Base-by-base conservation (phyloP, 495 filamentous ascomycete species). In the Aspergillus heteromorphus region DNA sequence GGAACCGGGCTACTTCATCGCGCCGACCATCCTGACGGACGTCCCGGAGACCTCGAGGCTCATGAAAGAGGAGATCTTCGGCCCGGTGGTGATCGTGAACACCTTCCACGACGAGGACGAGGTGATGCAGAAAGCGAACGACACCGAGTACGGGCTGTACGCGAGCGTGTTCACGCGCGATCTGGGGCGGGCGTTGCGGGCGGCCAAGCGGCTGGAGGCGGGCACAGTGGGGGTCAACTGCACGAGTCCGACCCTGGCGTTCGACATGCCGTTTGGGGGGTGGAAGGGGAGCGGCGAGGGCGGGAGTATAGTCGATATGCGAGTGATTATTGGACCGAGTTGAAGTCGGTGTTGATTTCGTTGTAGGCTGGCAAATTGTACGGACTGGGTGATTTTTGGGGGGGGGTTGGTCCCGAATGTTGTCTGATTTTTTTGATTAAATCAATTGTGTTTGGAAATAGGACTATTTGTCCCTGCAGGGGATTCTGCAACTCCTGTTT, bases 101-200 rank as follows among this genome's bases (percentile, higher is more conserved):
- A 68, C 68, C 6, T 83, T 83, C 65, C 75, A 81, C 55, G 76
- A 73, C 5, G 79, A 82, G 34, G 76, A 79, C 25, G 79, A 82
- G 58, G 75, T 73, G 4, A 64, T 83, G 41, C 34, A 63, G 29
- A 60, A 73, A 50, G 77, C 77, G 1, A 83, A 83, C 50, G 71
- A 77, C 42, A 77, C 72, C 4, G 64, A 69, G 21, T 79, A 73
- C 51, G 79, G 79, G 9, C 40, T 62, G 11, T 49, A 54, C 5
- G 56, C 52, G 40, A 38, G 53, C 16, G 27, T 65, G 6, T 42
- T 60, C 9, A 62, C 62, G 2, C 54, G 45, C 10, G 59, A 65
- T 40, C n/a, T 25, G 17, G 45, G 48, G 6, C 54, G 59, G 8
- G 57, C 57, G 53, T 51, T 51, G 11, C 56, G 59, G 2, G 62